Conservation (phyloP, 257 asterid species). For the Rauvolfia tetraphylla region DNA sequence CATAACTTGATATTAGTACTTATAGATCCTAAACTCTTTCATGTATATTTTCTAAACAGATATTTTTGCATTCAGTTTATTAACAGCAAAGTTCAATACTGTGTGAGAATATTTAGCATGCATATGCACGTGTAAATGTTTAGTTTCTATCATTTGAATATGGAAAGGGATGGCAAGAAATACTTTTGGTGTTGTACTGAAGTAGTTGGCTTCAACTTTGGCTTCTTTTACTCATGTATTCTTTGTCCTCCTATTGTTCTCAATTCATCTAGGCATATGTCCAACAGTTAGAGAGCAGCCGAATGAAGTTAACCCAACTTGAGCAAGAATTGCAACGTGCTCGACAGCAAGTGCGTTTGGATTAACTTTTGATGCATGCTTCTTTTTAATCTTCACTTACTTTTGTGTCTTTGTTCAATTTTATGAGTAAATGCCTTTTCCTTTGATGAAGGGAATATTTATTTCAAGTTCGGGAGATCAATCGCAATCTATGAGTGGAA, state of each 20-base stretch:
- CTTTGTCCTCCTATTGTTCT: constrained; percentile 9
- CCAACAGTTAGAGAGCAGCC: constrained; percentile 95
- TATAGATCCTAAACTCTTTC: neutral
- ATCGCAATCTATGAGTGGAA: constrained; percentile 84
- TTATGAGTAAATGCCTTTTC: constrained; percentile 11
- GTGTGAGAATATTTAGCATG: neutral
- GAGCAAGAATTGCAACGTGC: constrained; percentile 99
- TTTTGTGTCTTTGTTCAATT: constrained; percentile 8
- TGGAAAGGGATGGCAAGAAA: neutral
- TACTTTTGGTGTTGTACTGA: neutral
- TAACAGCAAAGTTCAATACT: too few relatives aligned
- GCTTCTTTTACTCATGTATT: neutral
- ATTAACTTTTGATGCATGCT: neutral
- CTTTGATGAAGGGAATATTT: constrained; percentile 68
- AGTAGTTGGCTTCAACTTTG: neutral
- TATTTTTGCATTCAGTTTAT: neutral
- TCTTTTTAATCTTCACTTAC: constrained; percentile 2
- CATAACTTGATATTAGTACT: neutral
- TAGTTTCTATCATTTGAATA: neutral
- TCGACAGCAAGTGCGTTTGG: constrained; percentile 76
- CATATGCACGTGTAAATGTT: neutral
- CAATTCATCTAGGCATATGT: constrained; percentile 74
- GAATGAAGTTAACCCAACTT: constrained; percentile 98
- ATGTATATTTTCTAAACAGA: neutral
- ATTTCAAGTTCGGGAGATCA: constrained; percentile 98